Base-by-base conservation (phyloP, 805 yeast genomes). In the Wickerhamomyces strasburgensis region DNA sequence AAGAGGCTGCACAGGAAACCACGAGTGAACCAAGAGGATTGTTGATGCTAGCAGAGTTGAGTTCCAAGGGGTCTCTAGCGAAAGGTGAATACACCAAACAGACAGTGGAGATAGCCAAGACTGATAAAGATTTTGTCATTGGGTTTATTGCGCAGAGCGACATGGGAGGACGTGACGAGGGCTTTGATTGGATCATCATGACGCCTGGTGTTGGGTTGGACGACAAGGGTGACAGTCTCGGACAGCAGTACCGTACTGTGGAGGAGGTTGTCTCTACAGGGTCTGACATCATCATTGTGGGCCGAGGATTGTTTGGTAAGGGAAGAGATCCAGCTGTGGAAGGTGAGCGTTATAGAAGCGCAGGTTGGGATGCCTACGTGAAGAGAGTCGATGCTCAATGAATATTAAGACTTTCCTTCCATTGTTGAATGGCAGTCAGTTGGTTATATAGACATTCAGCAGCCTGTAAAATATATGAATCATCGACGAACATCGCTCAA, bases 161-260 rank as follows among this genome's bases (percentile, higher is more conserved):
- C 40, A 84, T 89, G 85, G 88, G 88, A 19, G 89, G 88, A 13
- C 70, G 73, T 30, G 80, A 73, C 3, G 93, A 80, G 51, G 93
- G 90, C 1, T 89, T 84, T 53, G 98, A 93, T 64, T 93, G 97
- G 96, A 64, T 93, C 28, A 77, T 89, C 40, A 81, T 93, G 93
- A 90, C 98, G 1, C 99, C 99, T 0, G 99, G 99, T 44, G 98
- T 93, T 27, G 98, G 98, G 3, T 72, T 93, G 35, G 98, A 90
- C 57, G 98, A 90, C 57, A 93, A 83, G 60, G 97, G 98, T 13
- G 99, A 93, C 58, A 77, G 81, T 1, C 71, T 93, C 43, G 99
- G 99, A 17, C 99, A 93, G 62, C 98, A 93, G 63, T 93, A 93
- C 62, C 75, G 98, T 60, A 79, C 96, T 5, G 98, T 90, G 4